Evolutionary conservation across 2,329 filamentous ascomycete species (phyloP).

Genomic region (Myriangium duriaei): DNA sequence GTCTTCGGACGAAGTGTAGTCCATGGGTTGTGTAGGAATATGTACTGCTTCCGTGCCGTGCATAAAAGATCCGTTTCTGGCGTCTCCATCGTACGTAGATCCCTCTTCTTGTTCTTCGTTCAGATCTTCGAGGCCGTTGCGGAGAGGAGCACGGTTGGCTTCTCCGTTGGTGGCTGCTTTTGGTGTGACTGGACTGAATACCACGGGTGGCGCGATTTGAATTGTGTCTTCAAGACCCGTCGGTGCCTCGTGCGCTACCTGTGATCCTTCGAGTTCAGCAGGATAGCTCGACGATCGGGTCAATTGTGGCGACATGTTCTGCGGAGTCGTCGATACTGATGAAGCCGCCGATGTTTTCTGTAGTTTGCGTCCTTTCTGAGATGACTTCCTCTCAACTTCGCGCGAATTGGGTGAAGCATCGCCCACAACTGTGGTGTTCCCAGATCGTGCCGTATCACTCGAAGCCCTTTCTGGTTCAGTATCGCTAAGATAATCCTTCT

Average conservation of each 20-base stretch:
- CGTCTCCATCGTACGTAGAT: slow-evolving; percentile 51
- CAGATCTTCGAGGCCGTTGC: slow-evolving; percentile 58
- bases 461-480: slow-evolving; percentile 22
- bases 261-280: slow-evolving; percentile 27
- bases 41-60: slow-evolving; percentile 26
- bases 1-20: slow-evolving; percentile 11
- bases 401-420: not conserved
- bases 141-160: slow-evolving; percentile 46
- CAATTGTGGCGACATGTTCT: not conserved
- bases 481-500: slow-evolving; percentile 10
- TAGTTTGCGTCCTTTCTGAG: slow-evolving; percentile 13
- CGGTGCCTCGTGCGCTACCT: slow-evolving; percentile 27
- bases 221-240: slow-evolving; percentile 30
- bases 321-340: slow-evolving; percentile 8
- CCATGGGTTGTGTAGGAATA: slow-evolving; percentile 17
- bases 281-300: slow-evolving; percentile 13
- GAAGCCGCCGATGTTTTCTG: slow-evolving; percentile 13
- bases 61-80: slow-evolving; percentile 40
- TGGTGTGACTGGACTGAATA: slow-evolving; percentile 1
- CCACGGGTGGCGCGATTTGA: slow-evolving; percentile 10
- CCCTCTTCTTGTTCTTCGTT: slow-evolving; percentile 37
- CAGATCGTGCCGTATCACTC: slow-evolving; percentile 13
- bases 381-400: slow-evolving; percentile 10
- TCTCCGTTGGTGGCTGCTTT: slow-evolving; percentile 43
- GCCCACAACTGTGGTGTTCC: not conserved